These are phyloP conservation scores for Paramecium caudatum DNA, from an alignment of 73 alveolate genomes.

Conservation along the genomic window DNA sequence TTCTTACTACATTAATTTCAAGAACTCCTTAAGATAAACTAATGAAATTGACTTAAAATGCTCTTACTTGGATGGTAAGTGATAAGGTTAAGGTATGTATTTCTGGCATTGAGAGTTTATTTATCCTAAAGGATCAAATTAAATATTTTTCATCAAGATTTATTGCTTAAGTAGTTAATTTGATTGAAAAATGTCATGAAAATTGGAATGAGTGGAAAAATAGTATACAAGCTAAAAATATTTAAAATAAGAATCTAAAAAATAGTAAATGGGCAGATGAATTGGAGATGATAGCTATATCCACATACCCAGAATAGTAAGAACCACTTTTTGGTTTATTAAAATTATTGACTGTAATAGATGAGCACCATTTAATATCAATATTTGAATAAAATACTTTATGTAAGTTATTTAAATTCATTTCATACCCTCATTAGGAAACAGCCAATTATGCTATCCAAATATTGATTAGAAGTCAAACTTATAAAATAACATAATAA, in stretches of 20 bases:
- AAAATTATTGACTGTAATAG: neutral
- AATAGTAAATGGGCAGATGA: constrained; percentile 65
- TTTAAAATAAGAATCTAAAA: constrained; percentile 39
- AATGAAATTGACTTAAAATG: neutral
- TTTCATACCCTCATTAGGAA: constrained; percentile 40
- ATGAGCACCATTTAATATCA: neutral
- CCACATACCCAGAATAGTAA: constrained; percentile 11
- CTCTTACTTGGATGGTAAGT: constrained; percentile 42
- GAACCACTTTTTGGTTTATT: neutral
- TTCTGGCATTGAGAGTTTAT: constrained; percentile 50
- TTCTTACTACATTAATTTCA: neutral
- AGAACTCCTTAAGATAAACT: constrained; percentile 42
- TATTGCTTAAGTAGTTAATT: neutral
- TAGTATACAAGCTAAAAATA: constrained; percentile 36
- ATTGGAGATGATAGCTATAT: neutral
- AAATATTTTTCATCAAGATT: constrained; percentile 15
- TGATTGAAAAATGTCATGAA: neutral
- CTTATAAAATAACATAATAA: neutral
- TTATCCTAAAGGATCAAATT: neutral
- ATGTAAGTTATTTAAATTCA: constrained; percentile 46
- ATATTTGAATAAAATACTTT: constrained; percentile 19
- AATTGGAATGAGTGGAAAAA: constrained; percentile 63
- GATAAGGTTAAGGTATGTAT: constrained; percentile 5
- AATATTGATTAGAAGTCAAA: neutral
- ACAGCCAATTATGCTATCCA: constrained; percentile 7